These are phyloP conservation scores for Nothophytophthora sp. DNA, from an alignment of 352 stramenopile species.

Conservation along the genomic window DNA sequence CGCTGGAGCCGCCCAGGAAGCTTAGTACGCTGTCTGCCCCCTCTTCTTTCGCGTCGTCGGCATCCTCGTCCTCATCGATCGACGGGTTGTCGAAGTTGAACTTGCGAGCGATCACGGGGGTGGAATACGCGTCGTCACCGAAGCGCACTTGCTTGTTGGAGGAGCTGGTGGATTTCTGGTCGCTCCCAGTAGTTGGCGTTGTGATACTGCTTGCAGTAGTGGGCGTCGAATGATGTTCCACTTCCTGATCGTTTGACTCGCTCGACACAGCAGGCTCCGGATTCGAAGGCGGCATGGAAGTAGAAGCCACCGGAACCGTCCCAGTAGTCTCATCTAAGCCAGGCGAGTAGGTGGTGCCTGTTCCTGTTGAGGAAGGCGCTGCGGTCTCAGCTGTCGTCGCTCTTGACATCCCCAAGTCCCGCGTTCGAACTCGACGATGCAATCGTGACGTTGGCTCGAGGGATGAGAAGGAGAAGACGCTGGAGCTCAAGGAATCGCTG, in stretches of 20 bases:
- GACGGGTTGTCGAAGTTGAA: conserved; percentile 63
- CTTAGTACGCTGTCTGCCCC: conserved; percentile 40
- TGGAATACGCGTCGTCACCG: conserved; percentile 47
- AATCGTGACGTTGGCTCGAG: conserved; percentile 17
- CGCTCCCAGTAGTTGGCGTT: conserved; percentile 53
- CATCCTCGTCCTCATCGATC: conserved; percentile 47
- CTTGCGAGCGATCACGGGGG: conserved; percentile 53
- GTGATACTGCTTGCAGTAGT: conserved; percentile 24
- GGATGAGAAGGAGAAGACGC: conserved; percentile 28
- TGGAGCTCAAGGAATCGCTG: conserved; percentile 38
- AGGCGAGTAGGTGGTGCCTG: conserved; percentile 11
- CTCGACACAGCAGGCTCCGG: background rate
- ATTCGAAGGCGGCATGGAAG: background rate
- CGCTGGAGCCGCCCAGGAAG: conserved; percentile 52
- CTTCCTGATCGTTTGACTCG: background rate
- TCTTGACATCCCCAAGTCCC: conserved; percentile 18
- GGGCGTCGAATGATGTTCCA: conserved; percentile 17
- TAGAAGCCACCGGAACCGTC: conserved; percentile 1
- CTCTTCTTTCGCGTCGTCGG: conserved; percentile 19
- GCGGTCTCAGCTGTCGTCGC: conserved; percentile 33
- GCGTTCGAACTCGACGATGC: conserved; percentile 6
- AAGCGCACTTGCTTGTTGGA: conserved; percentile 62
- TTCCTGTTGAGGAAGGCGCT: conserved; percentile 21
- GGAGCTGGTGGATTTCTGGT: conserved; percentile 38
- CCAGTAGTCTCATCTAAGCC: background rate